Base-by-base conservation (phyloP, 2,329 filamentous ascomycete species). In the Penicillium occitanis region DNA sequence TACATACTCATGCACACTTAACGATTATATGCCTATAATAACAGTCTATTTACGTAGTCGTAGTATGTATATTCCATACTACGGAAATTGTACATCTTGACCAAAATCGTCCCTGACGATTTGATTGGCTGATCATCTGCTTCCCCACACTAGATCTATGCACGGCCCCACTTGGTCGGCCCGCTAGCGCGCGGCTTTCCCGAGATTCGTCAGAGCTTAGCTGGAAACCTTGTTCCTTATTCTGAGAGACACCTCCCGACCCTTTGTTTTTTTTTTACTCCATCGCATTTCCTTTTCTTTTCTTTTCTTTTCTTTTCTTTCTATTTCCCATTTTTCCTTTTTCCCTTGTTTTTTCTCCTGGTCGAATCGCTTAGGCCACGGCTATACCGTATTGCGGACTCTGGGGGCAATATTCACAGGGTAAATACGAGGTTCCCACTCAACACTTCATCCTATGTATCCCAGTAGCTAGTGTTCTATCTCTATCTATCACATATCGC, bases 141-240 rank as follows among this genome's bases (percentile, higher is more conserved):
- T 30, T 51, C 22, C 25, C 48, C 48, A 51, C 2, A 51, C 48
- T 51, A 51, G 48, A 51, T 17, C 22, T 30, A 53, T 33, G 13
- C 40, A 46, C 35, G 3, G 7, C 37, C 37, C 37, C 40, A 46
- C 37, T 46, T 60, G n/a, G 13, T n/a, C 25, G 37, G 13, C 42
- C 65, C 64, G 37, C 53, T 66, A 66, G 65, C 61, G 61, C 53
- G 60, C 65, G 65, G 65, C 42, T 63, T 66, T 66, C 65, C 65
- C 61, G 65, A 66, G 65, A 63, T 63, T 53, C 25, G 30, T 63
- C 62, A 64, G 22, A 37, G 51, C 51, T 58, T 58, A 58, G 51
- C 17, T 42, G 3, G 25, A 42, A 40, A 19, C 25, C 11, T 19
- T 35, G 44, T 46, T 28, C 48, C 13, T 40, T 19, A 50, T 40